phyloP scores from a whole-genome alignment of 78 protist species.

The Dictyostelium citrinum region DNA sequence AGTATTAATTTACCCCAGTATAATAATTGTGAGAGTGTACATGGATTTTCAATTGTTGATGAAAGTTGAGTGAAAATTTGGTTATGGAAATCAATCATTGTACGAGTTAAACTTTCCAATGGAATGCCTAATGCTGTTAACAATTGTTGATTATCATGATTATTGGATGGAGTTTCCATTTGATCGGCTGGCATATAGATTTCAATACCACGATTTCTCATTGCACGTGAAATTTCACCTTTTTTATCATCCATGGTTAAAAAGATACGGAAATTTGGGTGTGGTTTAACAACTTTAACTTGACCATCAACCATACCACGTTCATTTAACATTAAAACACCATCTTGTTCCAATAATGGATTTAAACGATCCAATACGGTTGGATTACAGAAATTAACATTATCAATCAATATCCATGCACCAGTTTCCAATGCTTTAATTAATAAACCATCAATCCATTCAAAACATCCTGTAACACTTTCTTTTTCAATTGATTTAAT shows the following conservation, averaged over 20 bases:
- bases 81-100: slow-evolving; percentile 70
- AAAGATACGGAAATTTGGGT: slow-evolving; percentile 94
- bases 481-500: slow-evolving; percentile 52
- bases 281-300: slow-evolving; percentile 84
- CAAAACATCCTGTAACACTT: slow-evolving; percentile 90
- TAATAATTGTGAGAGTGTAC: slow-evolving; percentile 42
- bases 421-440: slow-evolving; percentile 92
- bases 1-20: slow-evolving; percentile 62
- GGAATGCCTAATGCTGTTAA: slow-evolving; percentile 71
- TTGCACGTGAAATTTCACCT: slow-evolving; percentile 99
- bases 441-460: slow-evolving; percentile 98
- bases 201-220: slow-evolving; percentile 98
- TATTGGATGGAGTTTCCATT: neutral
- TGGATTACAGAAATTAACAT: slow-evolving; percentile 97
- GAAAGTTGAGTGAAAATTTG: slow-evolving; percentile 6
- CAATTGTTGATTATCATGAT: slow-evolving; percentile 35
- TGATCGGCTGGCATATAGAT: slow-evolving; percentile 66
- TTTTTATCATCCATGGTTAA: slow-evolving; percentile 90
- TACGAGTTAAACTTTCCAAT: neutral
- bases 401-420: slow-evolving; percentile 98
- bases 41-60: slow-evolving; percentile 56
- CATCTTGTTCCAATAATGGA: slow-evolving; percentile 96
- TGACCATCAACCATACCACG: slow-evolving; percentile 93
- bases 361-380: slow-evolving; percentile 99
- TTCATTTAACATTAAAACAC: slow-evolving; percentile 94